Evolutionary conservation across 768 basidiomycete genomes (phyloP), one percentile per base, ranked within the genome.

Genomic region (Suillus fuscotomentosus): DNA sequence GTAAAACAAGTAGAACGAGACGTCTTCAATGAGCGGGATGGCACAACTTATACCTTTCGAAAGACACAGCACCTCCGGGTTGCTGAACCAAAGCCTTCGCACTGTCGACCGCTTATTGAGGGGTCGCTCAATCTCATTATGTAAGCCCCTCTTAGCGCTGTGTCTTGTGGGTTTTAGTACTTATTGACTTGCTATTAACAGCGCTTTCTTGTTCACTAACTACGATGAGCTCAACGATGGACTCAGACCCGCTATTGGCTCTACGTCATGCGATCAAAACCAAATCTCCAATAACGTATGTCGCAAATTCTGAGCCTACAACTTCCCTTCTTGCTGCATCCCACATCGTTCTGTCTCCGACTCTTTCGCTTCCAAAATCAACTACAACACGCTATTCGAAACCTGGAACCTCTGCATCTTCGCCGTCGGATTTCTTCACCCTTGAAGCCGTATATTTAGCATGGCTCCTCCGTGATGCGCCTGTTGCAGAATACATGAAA

Each of bases 401-500:
- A 71, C 87, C 85, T 27, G 87, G 80, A 41, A 74, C 81, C 13
- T 74, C 79, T 11, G 75, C 77, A 0, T 55, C 72, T 1, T 67
- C 67, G 1, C 38, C 67, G 4, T 62, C 60, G 10, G 89, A 92
- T 56, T 90, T 90, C 68, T 94, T 91, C 76, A 83, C 91, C 11
- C 76, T 95, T 15, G 91, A 92, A 60, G 90, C 94, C 2, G 81
- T 99, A 10, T 90, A 92, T 69, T 81, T 96, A n/a, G 89, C 91
- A 36, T 99, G 90, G 91, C 78, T 88, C 4, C 81, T 90, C 39
- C 81, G 86, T 54, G 91, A 93, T 72, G 85, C 86, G 0, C 81
- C 86, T 0, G 86, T 88, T 38, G 91, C 90, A 17, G 94, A 96
- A 68, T 99, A 99, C 78, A 88, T 97, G 86, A 90, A 89, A 72